Percentiles rank a stretch among this genome's conserved stretches.
These are phyloP conservation scores for Spergularia azorica DNA, from an alignment of 179 eudicot genomes.

Conservation along the genomic window DNA sequence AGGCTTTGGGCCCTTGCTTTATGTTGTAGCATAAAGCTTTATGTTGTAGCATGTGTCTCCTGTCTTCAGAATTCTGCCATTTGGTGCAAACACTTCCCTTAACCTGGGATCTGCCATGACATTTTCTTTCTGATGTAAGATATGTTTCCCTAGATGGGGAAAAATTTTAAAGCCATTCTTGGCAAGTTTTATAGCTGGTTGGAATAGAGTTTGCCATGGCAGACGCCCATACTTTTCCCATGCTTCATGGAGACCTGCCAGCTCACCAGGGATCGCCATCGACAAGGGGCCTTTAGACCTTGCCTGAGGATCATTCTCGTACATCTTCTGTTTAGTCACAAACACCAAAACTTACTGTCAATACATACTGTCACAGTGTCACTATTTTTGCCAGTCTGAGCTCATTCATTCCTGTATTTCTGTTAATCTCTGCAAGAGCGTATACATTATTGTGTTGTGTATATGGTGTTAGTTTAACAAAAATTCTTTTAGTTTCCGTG, in stretches of 20 bases:
- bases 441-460: too few relatives aligned
- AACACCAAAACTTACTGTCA: too few relatives aligned
- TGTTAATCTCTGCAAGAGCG: too few relatives aligned
- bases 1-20: slow-evolving; percentile 62
- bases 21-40: slow-evolving; percentile 31
- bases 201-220: slow-evolving; percentile 64
- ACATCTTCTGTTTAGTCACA: slow-evolving; percentile 66
- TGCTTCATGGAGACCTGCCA: slow-evolving; percentile 85
- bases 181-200: slow-evolving; percentile 67
- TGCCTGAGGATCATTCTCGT: slow-evolving; percentile 42
- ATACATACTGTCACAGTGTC: too few relatives aligned
- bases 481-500: too few relatives aligned
- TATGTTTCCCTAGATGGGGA: slow-evolving; percentile 52
- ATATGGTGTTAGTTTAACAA: too few relatives aligned
- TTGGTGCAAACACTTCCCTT: slow-evolving; percentile 66
- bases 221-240: slow-evolving; percentile 73
- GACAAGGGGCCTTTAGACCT: slow-evolving; percentile 53
- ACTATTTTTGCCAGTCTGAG: too few relatives aligned
- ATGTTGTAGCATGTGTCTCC: slow-evolving; percentile 62
- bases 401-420: too few relatives aligned
- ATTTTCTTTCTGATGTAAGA: slow-evolving; percentile 31
- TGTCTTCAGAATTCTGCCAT: slow-evolving; percentile 52
- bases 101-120: slow-evolving; percentile 65
- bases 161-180: slow-evolving; percentile 57
- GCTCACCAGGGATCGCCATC: slow-evolving; percentile 85